A percentile compares a stretch with the other conserved stretches of the same genome.
phyloP scores from a whole-genome alignment of 305 asterid genomes.

The Fraxinus baroniana region DNA sequence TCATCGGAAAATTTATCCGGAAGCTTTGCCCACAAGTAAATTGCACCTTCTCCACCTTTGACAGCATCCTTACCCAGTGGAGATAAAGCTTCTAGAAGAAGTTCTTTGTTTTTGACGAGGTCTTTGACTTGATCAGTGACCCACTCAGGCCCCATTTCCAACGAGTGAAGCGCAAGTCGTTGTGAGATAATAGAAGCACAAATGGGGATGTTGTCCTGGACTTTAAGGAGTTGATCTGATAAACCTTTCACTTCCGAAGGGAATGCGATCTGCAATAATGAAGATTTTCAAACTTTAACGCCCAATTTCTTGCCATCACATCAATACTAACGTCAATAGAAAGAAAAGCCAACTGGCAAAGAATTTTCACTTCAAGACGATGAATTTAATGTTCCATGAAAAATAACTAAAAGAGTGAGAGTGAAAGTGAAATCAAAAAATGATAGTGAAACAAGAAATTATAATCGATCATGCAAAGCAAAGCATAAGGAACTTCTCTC shows the following conservation, averaged over 20 bases:
- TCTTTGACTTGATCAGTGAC: conserved; percentile 61
- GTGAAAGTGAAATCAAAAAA: too few relatives aligned
- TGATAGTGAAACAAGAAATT: not conserved
- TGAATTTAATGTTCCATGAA: not conserved
- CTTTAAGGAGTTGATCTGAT: conserved; percentile 73
- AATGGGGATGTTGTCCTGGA: conserved; percentile 98
- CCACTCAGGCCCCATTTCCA: conserved; percentile 86
- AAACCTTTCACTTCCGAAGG: conserved; percentile 82
- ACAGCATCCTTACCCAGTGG: conserved; percentile 79
- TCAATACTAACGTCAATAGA: not conserved
- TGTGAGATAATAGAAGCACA: conserved; percentile 88
- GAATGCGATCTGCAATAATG: conserved; percentile 71
- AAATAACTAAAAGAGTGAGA: not conserved
- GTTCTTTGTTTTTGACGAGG: conserved; percentile 66
- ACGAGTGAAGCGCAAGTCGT: conserved; percentile 71
- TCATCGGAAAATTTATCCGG: conserved; percentile 56
- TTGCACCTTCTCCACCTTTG: conserved; percentile 94
- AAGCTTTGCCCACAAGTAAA: conserved; percentile 92
- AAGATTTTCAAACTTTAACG: not conserved
- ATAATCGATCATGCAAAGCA: not conserved
- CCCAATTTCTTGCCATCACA: not conserved
- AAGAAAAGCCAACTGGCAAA: not conserved
- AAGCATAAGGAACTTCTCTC: not conserved
- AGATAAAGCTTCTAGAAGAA: conserved; percentile 68
- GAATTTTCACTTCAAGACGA: not conserved